Evolutionary conservation across 2,329 filamentous ascomycete genomes (phyloP).

Genomic region (Aphanocladium album): DNA sequence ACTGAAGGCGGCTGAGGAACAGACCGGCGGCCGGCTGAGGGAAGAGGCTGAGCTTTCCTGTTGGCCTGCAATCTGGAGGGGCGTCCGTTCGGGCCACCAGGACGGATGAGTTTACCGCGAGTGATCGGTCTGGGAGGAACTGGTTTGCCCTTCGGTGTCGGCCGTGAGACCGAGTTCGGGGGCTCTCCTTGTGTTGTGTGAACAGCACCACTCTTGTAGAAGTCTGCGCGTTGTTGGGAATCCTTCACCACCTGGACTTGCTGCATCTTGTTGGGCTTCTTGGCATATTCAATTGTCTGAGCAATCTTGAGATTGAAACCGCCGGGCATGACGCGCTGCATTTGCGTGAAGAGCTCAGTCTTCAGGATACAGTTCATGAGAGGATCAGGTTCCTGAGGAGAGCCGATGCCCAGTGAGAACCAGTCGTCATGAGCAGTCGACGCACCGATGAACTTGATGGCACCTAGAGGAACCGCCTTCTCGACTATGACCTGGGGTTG

Average conservation of each 20-base stretch:
- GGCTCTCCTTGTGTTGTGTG: constrained; percentile 83
- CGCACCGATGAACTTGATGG: constrained; percentile 80
- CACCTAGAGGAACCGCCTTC: constrained; percentile 72
- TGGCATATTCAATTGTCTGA: constrained; percentile 89
- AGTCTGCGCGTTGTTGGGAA: constrained; percentile 67
- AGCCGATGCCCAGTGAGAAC: constrained; percentile 90
- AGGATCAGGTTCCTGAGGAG: constrained; percentile 88
- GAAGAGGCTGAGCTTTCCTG: constrained; percentile 40
- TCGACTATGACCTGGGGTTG: constrained; percentile 79
- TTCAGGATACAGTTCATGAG: constrained; percentile 91
- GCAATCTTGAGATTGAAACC: constrained; percentile 76
- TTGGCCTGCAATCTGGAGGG: constrained; percentile 64
- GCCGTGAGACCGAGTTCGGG: constrained; percentile 73
- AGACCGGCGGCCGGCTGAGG: constrained; percentile 30
- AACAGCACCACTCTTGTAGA: constrained; percentile 89
- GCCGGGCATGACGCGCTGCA: constrained; percentile 73
- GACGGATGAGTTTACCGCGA: constrained; percentile 85
- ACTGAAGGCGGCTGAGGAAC: constrained; percentile 32
- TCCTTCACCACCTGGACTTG: constrained; percentile 89
- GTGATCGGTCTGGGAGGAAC: constrained; percentile 87
- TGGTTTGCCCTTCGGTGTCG: constrained; percentile 82
- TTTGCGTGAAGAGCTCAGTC: constrained; percentile 93
- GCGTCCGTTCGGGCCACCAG: constrained; percentile 77
- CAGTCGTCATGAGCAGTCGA: constrained; percentile 89
- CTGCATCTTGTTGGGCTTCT: constrained; percentile 92